A percentile compares a stretch with the other conserved stretches of the same genome.
Evolutionary conservation across 768 basidiomycete genomes (phyloP).

Genomic region (Termitomyces titanicus): DNA sequence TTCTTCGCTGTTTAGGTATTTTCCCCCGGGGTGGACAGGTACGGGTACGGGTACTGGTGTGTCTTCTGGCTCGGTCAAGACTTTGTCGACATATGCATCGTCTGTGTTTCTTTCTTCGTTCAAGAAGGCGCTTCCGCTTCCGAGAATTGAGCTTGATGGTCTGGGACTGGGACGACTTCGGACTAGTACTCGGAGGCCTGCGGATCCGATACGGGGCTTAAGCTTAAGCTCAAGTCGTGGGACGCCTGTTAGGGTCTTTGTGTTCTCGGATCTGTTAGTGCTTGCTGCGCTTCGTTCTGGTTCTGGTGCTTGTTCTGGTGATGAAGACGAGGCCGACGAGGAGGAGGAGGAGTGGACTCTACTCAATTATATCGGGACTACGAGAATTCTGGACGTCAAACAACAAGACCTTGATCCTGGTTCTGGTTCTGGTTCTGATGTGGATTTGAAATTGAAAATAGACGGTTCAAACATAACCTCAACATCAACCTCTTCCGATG

Average conservation of each 20-base stretch:
- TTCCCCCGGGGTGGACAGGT: slow-evolving; percentile 29
- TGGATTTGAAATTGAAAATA: too few relatives aligned
- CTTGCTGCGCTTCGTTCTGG: slow-evolving; percentile 38
- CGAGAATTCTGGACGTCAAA: slow-evolving; percentile 38
- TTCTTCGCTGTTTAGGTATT: slow-evolving; percentile 4
- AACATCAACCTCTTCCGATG: too few relatives aligned
- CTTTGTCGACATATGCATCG: slow-evolving; percentile 8
- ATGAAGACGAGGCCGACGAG: not conserved
- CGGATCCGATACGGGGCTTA: too few relatives aligned
- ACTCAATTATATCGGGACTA: slow-evolving; percentile 36
- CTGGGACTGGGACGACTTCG: too few relatives aligned
- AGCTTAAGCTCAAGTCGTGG: not conserved
- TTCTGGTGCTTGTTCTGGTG: slow-evolving; percentile 12
- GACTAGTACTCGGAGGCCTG: too few relatives aligned
- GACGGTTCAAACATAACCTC: too few relatives aligned
- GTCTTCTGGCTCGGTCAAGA: slow-evolving; percentile 18
- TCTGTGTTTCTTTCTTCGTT: slow-evolving; percentile 15
- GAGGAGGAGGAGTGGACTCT: slow-evolving; percentile 16
- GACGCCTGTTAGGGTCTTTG: slow-evolving; percentile 29
- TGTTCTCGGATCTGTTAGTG: slow-evolving; percentile 69
- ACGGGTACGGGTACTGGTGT: slow-evolving; percentile 19
- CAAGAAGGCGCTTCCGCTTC: slow-evolving; percentile 10
- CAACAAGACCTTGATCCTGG: slow-evolving; percentile 5
- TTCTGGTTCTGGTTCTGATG: too few relatives aligned
- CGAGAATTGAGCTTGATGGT: too few relatives aligned